These are phyloP conservation scores for Phytopythium helicoides DNA, from an alignment of 352 stramenopile genomes.

Conservation along the genomic window DNA sequence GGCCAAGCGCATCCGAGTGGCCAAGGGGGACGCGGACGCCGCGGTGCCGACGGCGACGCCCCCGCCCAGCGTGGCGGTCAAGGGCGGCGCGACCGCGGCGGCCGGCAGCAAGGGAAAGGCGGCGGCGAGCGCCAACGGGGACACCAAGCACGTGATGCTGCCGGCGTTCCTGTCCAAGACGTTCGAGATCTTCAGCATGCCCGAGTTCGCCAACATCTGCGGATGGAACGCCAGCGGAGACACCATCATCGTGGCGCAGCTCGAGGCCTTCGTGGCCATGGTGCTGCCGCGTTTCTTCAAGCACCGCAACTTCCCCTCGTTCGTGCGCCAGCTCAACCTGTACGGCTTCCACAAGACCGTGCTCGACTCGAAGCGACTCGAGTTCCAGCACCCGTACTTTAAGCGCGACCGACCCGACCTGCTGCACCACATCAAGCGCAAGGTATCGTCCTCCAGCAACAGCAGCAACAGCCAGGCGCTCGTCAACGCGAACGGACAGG, in stretches of 20 bases:
- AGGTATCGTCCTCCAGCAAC: conserved; percentile 62
- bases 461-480: conserved; percentile 38
- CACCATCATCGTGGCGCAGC: conserved; percentile 91
- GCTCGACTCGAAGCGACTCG: conserved; percentile 89
- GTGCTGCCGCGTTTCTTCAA: conserved; percentile 91
- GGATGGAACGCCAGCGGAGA: conserved; percentile 90
- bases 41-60: conserved; percentile 1
- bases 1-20: not conserved
- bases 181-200: conserved; percentile 92
- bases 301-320: conserved; percentile 93
- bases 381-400: conserved; percentile 94
- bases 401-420: conserved; percentile 83
- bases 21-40: not conserved
- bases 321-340: conserved; percentile 93
- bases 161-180: conserved; percentile 93
- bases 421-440: conserved; percentile 87
- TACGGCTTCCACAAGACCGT: conserved; percentile 94
- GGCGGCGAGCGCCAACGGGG: conserved; percentile 8
- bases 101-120: conserved; percentile 12
- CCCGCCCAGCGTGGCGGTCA: conserved; percentile 1
- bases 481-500: conserved; percentile 57
- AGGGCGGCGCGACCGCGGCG: conserved; percentile 2
- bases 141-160: conserved; percentile 83
- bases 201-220: conserved; percentile 80
- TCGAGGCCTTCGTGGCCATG: conserved; percentile 78